These are phyloP conservation scores for Hemileccinum impolitum DNA, from an alignment of 768 basidiomycete species.

Conservation along the genomic window DNA sequence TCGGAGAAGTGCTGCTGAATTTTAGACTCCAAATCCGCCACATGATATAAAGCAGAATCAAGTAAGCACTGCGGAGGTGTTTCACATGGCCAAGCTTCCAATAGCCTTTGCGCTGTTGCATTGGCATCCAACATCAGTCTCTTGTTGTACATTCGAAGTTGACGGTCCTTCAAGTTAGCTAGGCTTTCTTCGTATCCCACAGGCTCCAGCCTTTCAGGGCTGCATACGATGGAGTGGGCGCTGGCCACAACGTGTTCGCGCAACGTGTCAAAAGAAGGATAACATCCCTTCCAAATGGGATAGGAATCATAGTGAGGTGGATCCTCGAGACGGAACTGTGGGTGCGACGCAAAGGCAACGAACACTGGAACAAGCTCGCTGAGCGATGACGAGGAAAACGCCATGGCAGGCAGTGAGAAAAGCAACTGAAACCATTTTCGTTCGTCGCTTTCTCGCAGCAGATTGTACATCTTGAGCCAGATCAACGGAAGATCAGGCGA, in stretches of 20 bases:
- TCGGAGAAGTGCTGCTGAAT: constrained; percentile 1
- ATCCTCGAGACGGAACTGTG: constrained; percentile 5
- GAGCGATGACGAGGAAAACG: constrained; percentile 17
- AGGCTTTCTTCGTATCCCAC: background rate
- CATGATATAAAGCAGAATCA: background rate
- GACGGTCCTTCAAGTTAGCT: background rate
- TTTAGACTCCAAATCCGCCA: background rate
- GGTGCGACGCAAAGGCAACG: constrained; percentile 26
- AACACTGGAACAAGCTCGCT: constrained; percentile 23
- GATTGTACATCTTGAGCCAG: constrained; percentile 28
- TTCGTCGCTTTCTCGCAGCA: constrained; percentile 13
- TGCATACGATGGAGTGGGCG: background rate
- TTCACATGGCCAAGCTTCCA: constrained; percentile 14
- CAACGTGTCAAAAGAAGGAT: background rate
- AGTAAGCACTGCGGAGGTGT: constrained; percentile 1
- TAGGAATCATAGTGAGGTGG: constrained; percentile 13
- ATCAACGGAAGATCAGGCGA: constrained; percentile 9
- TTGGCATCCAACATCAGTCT: background rate
- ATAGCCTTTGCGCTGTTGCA: constrained; percentile 2
- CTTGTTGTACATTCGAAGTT: background rate
- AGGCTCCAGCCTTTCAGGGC: background rate
- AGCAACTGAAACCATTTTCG: constrained; percentile 16
- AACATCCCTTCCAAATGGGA: background rate
- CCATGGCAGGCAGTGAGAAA: constrained; percentile 30
- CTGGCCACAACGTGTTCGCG: background rate